These are phyloP conservation scores for Dysphania ambrosioides DNA, from an alignment of 148 eudicot species.

Conservation along the genomic window DNA sequence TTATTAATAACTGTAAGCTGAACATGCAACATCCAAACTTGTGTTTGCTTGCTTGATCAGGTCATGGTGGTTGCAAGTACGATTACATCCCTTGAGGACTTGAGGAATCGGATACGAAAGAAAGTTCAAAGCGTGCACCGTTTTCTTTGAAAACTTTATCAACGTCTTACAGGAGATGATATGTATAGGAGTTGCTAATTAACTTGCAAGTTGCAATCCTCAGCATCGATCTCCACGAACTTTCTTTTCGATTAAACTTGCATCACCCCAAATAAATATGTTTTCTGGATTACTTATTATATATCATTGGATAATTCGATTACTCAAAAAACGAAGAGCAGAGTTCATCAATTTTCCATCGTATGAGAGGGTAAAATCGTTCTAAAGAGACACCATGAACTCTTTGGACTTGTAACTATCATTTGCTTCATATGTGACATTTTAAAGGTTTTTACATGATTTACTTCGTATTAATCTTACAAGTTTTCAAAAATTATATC, in stretches of 20 bases:
- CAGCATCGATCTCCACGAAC: background rate
- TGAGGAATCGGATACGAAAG: background rate
- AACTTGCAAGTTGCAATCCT: too few species aligned
- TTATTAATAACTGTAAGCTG: background rate
- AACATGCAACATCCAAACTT: background rate
- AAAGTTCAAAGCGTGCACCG: background rate
- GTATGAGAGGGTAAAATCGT: too few species aligned
- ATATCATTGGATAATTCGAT: too few species aligned
- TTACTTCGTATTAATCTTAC: too few species aligned
- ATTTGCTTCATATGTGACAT: too few species aligned
- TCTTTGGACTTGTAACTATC: too few species aligned
- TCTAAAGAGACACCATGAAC: too few species aligned
- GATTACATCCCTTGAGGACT: slow-evolving; percentile 25
- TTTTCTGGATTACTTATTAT: background rate
- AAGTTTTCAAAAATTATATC: too few species aligned
- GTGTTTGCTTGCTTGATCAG: slow-evolving; percentile 24
- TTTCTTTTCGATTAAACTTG: too few species aligned
- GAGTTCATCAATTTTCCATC: too few species aligned
- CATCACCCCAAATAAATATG: background rate
- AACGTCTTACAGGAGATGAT: background rate
- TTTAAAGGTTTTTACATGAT: too few species aligned
- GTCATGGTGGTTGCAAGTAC: slow-evolving; percentile 50
- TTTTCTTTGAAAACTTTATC: background rate
- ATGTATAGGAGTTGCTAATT: background rate
- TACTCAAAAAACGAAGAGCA: too few species aligned